These are phyloP conservation scores for Picochlorum sp. DNA, from an alignment of 139 green algal species.

Conservation along the genomic window DNA sequence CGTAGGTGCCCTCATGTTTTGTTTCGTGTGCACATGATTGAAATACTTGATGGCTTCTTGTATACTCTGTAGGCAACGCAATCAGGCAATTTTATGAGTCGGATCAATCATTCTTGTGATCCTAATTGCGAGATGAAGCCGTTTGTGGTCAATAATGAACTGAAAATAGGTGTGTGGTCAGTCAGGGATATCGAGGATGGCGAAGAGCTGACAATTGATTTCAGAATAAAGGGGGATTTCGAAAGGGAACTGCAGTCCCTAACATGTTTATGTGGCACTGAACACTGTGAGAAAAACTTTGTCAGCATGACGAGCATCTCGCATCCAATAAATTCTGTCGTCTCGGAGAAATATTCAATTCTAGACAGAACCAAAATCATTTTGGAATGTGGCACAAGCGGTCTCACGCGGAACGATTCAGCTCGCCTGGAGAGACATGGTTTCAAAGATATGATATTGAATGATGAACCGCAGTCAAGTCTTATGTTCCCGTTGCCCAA, in stretches of 20 bases:
- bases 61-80: conserved; percentile 46
- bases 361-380: conserved; percentile 60
- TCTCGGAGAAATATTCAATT: conserved; percentile 58
- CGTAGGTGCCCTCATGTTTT: not conserved
- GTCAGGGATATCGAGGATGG: conserved; percentile 42
- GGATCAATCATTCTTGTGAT: conserved; percentile 84
- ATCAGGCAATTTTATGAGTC: conserved; percentile 68
- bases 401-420: conserved; percentile 37
- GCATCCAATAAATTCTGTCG: conserved; percentile 49
- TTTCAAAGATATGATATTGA: conserved; percentile 35
- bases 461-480: not conserved
- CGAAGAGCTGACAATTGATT: conserved; percentile 83
- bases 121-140: conserved; percentile 79
- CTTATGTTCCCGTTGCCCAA: conserved; percentile 26
- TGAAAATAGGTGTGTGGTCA: conserved; percentile 78
- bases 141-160: conserved; percentile 44
- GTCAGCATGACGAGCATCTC: conserved; percentile 31
- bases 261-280: conserved; percentile 69
- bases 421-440: conserved; percentile 34
- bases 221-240: conserved; percentile 68
- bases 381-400: conserved; percentile 25
- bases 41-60: not conserved
- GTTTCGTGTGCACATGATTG: not conserved
- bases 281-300: conserved; percentile 47
- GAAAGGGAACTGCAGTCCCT: conserved; percentile 60